Base-by-base conservation (phyloP, 306 rosid genomes). In the Prunus armeniaca region DNA sequence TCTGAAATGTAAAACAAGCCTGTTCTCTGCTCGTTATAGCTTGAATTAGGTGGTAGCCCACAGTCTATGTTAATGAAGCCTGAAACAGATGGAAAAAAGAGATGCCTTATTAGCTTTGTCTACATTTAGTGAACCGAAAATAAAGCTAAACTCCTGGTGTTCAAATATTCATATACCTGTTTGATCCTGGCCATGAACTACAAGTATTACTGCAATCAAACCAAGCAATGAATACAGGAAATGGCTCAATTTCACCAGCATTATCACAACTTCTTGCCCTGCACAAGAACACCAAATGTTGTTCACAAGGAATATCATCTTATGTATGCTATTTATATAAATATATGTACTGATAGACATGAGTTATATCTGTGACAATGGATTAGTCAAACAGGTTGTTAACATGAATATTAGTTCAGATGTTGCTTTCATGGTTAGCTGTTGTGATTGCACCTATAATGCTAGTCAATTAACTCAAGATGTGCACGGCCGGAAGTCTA, bases 31-130 rank as follows among this genome's bases (percentile, higher is more conserved):
- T 76, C 85, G 3, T 55, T 38, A 19, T 64, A 82, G 75, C 41
- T 72, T 6, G 68, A 28, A 9, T 60, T 41, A n/a, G 24, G 61
- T 0, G 81, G 57, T 5, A 62, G 68, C 18, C 82, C 85, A 25
- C 81, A 72, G 12, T 77, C 85, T 52, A 82, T 55, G 78, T 81
- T 77, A 12, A 82, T 82, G 52, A 76, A 82, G 24, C 79, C 79
- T 77, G 58, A 13, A 17, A 69, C 54, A 67, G 2, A 25, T n/a
- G 5, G 73, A 69, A 38, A 20, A 56, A 1, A 20, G 25, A 3
- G 28, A 56, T 20, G 62, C 62, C 58, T 56, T 56, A n/a, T 54
- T 54, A 54, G 60, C 22, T 54, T 5, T 50, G 14, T 15, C 3
- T 56, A 56, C 62, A 56, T n/a, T 20, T n/a, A n/a, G 28, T 56